A percentile compares a stretch with the other conserved stretches of the same genome.
Conservation (phyloP, 2,329 filamentous ascomycete species). For the Alternaria brassicae region DNA sequence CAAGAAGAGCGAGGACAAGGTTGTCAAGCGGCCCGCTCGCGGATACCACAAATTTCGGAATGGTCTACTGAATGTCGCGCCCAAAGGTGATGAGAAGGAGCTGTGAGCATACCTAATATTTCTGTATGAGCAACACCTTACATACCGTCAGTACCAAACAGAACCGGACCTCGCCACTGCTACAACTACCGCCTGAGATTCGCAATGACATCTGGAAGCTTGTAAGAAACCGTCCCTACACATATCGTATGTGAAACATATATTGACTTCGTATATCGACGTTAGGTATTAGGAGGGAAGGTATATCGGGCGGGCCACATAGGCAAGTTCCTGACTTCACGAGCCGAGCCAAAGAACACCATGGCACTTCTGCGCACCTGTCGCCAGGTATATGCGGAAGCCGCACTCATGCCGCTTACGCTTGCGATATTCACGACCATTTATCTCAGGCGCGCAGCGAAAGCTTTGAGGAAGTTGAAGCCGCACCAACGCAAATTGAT, state of each 20-base stretch:
- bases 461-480: neutral
- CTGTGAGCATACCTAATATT: constrained; percentile 5
- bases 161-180: constrained; percentile 19
- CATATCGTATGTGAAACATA: neutral
- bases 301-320: neutral
- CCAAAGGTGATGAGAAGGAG: constrained; percentile 19
- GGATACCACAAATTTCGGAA: constrained; percentile 27
- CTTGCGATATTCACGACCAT: neutral
- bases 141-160: constrained; percentile 4
- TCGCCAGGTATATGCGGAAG: constrained; percentile 24
- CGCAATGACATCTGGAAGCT: constrained; percentile 23
- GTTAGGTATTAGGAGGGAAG: constrained; percentile 14
- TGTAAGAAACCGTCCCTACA: neutral
- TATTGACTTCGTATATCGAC: neutral
- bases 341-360: neutral
- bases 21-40: constrained; percentile 20
- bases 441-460: rapidly evolving
- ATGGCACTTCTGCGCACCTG: constrained; percentile 11
- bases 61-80: constrained; percentile 22
- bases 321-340: neutral
- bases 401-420: constrained; percentile 4
- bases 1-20: constrained; percentile 3
- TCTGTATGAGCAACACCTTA: neutral
- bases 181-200: constrained; percentile 24
- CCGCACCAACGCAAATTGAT: neutral